Percentiles rank a stretch among this genome's conserved stretches.
Evolutionary conservation across 805 yeast genomes (phyloP).

Genomic region (Myxozyma udenii): DNA sequence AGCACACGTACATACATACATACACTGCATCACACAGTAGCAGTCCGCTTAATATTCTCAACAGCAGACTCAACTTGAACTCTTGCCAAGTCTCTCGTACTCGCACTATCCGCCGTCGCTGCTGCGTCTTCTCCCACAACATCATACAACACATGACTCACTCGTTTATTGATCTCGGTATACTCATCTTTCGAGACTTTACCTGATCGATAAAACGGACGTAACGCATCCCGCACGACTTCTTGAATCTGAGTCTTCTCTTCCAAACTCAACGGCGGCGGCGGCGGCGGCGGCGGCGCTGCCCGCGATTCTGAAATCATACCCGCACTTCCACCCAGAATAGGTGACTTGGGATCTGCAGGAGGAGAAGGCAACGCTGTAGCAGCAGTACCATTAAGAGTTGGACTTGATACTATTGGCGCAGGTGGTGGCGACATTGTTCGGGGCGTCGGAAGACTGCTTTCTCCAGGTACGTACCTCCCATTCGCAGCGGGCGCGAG

Average conservation of each 20-base stretch:
- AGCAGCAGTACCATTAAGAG: slow-evolving; percentile 11
- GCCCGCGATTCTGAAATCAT: not conserved
- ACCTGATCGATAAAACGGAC: slow-evolving; percentile 47
- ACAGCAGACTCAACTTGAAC: slow-evolving; percentile 14
- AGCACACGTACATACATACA: too few relatives aligned
- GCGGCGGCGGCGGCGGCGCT: not conserved
- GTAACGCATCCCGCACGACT: slow-evolving; percentile 52
- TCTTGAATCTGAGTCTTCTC: slow-evolving; percentile 59
- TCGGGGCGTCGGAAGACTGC: slow-evolving; percentile 17
- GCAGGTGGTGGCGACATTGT: slow-evolving; percentile 17
- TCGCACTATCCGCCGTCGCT: slow-evolving; percentile 1
- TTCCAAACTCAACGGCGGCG: slow-evolving; percentile 14
- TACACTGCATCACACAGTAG: too few relatives aligned
- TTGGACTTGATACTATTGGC: slow-evolving; percentile 12
- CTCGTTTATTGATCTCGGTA: slow-evolving; percentile 58
- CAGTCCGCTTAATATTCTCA: not conserved
- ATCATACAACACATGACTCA: slow-evolving; percentile 57
- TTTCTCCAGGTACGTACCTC: slow-evolving; percentile 1
- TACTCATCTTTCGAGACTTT: slow-evolving; percentile 44
- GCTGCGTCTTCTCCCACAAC: slow-evolving; percentile 4
- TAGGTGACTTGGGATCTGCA: slow-evolving; percentile 17
- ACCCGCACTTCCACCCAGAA: not conserved
- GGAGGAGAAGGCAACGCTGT: slow-evolving; percentile 20
- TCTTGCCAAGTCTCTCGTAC: slow-evolving; percentile 15
- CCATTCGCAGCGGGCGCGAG: not conserved